Evolutionary conservation across 345 rosid species (phyloP), one percentile per base, ranked within the genome.

Genomic region (Dipteronia sinensis): DNA sequence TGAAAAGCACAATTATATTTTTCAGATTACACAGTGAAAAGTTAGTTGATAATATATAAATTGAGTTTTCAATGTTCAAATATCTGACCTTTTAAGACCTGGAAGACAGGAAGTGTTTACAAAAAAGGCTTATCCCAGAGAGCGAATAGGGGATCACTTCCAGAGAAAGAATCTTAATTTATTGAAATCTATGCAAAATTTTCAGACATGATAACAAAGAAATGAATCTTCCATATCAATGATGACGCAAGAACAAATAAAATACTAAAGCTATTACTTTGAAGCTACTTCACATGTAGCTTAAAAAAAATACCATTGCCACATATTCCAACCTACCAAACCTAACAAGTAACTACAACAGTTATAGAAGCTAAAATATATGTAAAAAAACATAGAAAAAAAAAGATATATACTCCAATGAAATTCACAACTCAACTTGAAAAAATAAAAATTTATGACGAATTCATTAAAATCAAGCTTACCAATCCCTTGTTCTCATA

Each of bases 401-500:
- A n/a, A 58, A 19, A 34, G 38, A 34, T 34, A 34, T 34, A 34
- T 34, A 34, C 38, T 34, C 38, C 38, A 34, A 34, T 34, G 6
- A 34, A 34, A 34, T 4, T 42, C 46, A 42, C 46, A 42, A 42
- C 46, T 42, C 46, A 42, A 42, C 46, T 42, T 42, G 46, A 42
- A 42, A 8, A 42, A 42, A 42, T 42, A 34, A 34, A 31, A 34
- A 34, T 34, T 42, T 42, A 42, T 42, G 46, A 15, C 10, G 69
- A 74, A 77, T 51, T 3, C 11, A 56, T n/a, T 59, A 55, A 76
- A 59, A 29, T 55, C 69, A 71, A 46, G 59, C 90, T 87, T 89
- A 93, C 99, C 86, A 90, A 71, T 79, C 85, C 93, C 85, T 97
- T 97, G 91, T 72, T 84, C 82, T 93, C 90, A 69, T 92, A 91